Percentiles rank a stretch among this genome's conserved stretches.
Conservation (phyloP, 495 filamentous ascomycete genomes). For the Lepraria neglecta region DNA sequence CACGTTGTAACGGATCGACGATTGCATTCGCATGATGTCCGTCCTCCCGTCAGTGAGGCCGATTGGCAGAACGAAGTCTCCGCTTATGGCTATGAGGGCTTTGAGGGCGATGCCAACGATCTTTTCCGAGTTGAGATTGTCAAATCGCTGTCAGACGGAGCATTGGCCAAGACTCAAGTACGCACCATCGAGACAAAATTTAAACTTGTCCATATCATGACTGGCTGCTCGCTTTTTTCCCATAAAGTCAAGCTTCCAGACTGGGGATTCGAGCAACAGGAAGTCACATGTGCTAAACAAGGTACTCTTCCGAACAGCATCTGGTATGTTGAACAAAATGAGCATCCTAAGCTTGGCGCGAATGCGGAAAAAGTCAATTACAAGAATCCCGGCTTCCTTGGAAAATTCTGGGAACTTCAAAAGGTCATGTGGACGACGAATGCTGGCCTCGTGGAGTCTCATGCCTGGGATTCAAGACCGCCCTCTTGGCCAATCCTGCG, state of each 20-base stretch:
- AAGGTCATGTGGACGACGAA: conserved; percentile 99
- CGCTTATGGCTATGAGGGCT: conserved; percentile 95
- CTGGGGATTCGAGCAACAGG: conserved; percentile 95
- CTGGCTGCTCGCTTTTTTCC: conserved; percentile 91
- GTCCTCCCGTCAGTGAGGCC: conserved; percentile 93
- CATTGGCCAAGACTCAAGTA: conserved; percentile 72
- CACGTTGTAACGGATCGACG: conserved; percentile 77
- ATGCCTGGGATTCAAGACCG: conserved; percentile 96
- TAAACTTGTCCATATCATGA: conserved; percentile 90
- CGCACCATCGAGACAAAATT: conserved; percentile 97
- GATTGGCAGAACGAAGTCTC: conserved; percentile 99
- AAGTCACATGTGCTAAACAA: conserved; percentile 92
- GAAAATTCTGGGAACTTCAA: conserved; percentile 99
- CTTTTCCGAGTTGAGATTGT: conserved; percentile 91
- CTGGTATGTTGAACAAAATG: conserved; percentile 91
- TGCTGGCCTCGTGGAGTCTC: conserved; percentile 89
- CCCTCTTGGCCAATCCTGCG: conserved; percentile 87
- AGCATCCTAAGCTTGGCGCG: conserved; percentile 65
- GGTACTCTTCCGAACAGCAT: conserved; percentile 92
- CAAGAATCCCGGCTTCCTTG: conserved; percentile 87
- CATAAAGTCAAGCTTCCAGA: conserved; percentile 98
- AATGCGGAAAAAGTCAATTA: conserved; percentile 93
- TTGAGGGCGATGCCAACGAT: conserved; percentile 94
- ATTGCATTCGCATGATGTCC: conserved; percentile 92
- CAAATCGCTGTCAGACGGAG: conserved; percentile 76